Evolutionary conservation across 805 yeast genomes (phyloP), one percentile per base, ranked within the genome.

Genomic region (Wickerhamiella sergipiensis): DNA sequence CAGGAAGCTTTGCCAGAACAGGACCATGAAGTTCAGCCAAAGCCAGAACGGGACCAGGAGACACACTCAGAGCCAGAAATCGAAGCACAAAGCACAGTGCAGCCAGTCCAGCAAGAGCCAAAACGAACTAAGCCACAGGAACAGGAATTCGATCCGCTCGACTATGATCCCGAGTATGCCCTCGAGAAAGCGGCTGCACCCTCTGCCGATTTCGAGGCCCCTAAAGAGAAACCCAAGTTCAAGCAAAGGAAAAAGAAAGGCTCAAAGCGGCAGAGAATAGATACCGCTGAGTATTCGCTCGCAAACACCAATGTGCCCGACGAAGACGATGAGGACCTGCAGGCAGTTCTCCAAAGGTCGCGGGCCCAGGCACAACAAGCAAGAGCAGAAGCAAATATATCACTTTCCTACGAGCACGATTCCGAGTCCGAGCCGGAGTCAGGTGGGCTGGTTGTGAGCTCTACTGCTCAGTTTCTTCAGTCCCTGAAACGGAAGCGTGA

Each of bases 401-500:
- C 33, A 29, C 15, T 9, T 7, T 29, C 33, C 9, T 12, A 9
- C 15, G 33, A 8, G 5, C 19, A n/a, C 15, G 40, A 36, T 3
- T 6, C 5, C 18, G 40, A 36, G 19, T 17, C 40, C 2, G 40
- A 36, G 10, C 19, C 40, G 7, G 40, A 36, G 13, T 9, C 33
- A 6, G 62, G 6, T 22, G 64, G 60, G 8, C 24, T 71, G 22
- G 64, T 70, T 1, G 61, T 73, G 22, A 75, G 75, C 56, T 75
- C 69, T 22, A 75, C 75, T 1, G 62, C 63, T 26, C 76, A 71
- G n/a, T 46, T 46, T 23, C 43, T 46, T 9, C 29, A 36, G 31
- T 19, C 22, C 4, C 12, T 46, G 2, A 24, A 22, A 15, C 43
- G 43, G 12, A 44, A 44, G 18, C 18, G 21, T 3, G 21, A 44